Conservation (phyloP, 768 basidiomycete species). For the Nevesoporus exiguus region DNA sequence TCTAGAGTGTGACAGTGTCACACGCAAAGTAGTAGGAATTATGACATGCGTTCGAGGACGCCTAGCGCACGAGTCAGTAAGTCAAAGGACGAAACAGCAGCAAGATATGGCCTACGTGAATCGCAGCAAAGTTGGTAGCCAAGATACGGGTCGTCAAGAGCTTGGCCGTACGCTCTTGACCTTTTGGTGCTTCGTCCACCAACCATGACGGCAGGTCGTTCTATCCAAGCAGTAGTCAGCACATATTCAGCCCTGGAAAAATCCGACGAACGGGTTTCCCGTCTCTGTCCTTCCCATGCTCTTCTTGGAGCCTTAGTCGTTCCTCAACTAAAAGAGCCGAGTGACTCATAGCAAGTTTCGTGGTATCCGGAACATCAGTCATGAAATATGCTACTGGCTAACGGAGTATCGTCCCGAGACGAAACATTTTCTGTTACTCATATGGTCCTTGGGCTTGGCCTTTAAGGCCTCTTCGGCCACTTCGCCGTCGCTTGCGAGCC, state of each 20-base stretch:
- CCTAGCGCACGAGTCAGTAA: background rate
- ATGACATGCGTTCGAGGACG: background rate
- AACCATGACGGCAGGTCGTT: background rate
- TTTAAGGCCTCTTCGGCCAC: no score
- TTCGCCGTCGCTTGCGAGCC: no score
- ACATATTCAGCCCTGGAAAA: background rate
- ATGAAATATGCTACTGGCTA: background rate
- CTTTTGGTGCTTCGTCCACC: background rate
- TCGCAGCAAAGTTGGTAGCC: background rate
- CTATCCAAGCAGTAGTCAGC: background rate
- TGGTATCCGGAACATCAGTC: background rate
- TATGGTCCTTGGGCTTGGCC: no score
- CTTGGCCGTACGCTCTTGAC: background rate
- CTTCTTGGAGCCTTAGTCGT: background rate
- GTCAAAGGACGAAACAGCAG: background rate
- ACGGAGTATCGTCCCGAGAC: no score
- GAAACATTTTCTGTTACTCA: no score
- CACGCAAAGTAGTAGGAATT: no score
- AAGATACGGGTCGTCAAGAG: background rate
- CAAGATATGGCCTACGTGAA: background rate
- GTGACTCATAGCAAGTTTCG: background rate
- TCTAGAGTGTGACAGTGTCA: background rate
- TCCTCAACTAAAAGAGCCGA: background rate
- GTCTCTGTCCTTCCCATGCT: background rate
- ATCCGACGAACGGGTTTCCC: background rate